Evolutionary conservation across 352 stramenopile species (phyloP).

Genomic region (Poterioochromonas sp.): DNA sequence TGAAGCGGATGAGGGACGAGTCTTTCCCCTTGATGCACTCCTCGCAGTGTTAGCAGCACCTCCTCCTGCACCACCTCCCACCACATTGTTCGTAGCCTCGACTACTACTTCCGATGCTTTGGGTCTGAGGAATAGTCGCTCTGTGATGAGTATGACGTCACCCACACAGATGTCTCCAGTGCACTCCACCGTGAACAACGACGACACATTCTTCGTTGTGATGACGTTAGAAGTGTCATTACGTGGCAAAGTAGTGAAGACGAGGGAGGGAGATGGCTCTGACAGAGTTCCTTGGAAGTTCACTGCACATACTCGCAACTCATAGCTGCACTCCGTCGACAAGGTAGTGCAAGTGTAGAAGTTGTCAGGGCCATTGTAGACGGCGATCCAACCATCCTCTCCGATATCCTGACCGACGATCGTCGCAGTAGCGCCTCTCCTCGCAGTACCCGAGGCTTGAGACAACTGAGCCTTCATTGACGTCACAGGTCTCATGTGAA

Average conservation of each 20-base stretch:
- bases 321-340: background rate
- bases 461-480: too few relatives aligned
- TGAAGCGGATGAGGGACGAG: background rate
- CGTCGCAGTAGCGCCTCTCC: background rate
- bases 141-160: slow-evolving; percentile 79
- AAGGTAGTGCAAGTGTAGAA: background rate
- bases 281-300: background rate
- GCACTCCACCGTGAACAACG: slow-evolving; percentile 45
- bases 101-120: background rate
- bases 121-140: slow-evolving; percentile 56
- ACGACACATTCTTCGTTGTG: slow-evolving; percentile 27
- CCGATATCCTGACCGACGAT: background rate
- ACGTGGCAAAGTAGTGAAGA: slow-evolving; percentile 2
- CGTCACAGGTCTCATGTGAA: slow-evolving; percentile 46
- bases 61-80: background rate
- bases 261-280: background rate
- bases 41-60: too few relatives aligned
- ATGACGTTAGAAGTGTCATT: background rate
- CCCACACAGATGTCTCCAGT: slow-evolving; percentile 67
- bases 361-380: slow-evolving; percentile 2
- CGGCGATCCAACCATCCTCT: background rate
- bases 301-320: background rate
- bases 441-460: background rate
- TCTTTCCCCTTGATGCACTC: too few relatives aligned
- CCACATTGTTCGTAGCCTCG: background rate